Evolutionary conservation across 192 early-diverging fungal species (phyloP), one percentile per base, ranked within the genome.

Genomic region (Gigaspora rosea): DNA sequence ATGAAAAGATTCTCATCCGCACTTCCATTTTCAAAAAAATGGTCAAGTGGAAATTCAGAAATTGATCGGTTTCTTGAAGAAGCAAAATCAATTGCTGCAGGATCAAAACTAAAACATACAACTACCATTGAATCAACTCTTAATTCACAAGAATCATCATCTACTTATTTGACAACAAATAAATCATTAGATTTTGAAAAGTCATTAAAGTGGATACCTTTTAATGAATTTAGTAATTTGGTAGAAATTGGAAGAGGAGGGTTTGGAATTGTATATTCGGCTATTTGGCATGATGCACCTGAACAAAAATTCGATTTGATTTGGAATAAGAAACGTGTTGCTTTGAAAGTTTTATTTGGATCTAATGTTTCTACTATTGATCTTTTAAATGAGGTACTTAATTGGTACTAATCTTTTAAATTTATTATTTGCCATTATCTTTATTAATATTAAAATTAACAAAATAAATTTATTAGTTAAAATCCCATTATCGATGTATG

Each of bases 321-420:
- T 48, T 66, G 64, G 64, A 71, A 71, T 54, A 50, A 71, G 13
- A 71, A 71, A 36, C 47, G 69, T n/a, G 69, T 71, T 5, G 69
- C 33, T 27, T 35, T 71, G 20, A 71, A 71, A 54, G 27, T 54
- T 52, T 52, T 71, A 56, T 2, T 2, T 16, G 27, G 50, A 13
- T 52, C 32, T 71, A 18, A 10, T n/a, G 8, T 41, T n/a, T 10
- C 33, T n/a, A 66, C 10, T 46, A 46, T n/a, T 10, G 36, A 66
- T 66, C 41, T 66, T 46, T 66, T 66, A 41, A 66, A 66, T 10
- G 64, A 66, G 64, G 64, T 66, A 66, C 12, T 56, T 56, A 66
- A 18, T 41, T 46, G 5, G 12, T 36, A 46, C 0, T n/a, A 41
- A 16, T 8, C 7, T 62, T 62, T 62, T 7, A 41, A 33, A 41